Evolutionary conservation across 495 filamentous ascomycete genomes (phyloP), one percentile per base, ranked within the genome.

Genomic region (Massariosphaeria phaeospora): DNA sequence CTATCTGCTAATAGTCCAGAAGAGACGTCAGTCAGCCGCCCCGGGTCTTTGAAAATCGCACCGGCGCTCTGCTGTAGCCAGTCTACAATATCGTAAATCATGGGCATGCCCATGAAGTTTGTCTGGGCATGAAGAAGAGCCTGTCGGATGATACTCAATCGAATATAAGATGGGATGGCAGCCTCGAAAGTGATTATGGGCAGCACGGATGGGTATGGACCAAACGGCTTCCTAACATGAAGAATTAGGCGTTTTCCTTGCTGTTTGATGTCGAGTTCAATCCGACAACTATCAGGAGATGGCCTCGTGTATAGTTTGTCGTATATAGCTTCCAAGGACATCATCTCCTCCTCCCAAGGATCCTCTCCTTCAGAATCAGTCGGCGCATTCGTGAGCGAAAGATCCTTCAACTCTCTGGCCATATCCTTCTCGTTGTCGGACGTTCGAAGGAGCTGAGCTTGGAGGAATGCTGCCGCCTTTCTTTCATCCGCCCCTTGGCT

Each of bases 11-110:
- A 81, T 4, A 81, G 74, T 21, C 75, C 88, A 15, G 83, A 76
- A 8, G 89, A 82, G 26, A 98, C 86, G 44, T 94, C 90, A 29
- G 85, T 76, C 31, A 98, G 76, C 46, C 75, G 82, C 1, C 91
- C 93, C 0, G 93, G 94, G 38, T 81, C 80, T 49, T 89, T 80
- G 34, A 96, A 80, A 45, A 97, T 89, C 3, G 68, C 61, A 31
- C 82, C 79, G 39, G 95, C 78, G 46, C 91, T 80, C 23, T 80
- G 73, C 64, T 97, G 90, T 11, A 96, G 67, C 89, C 91, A 98
- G 69, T 95, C 89, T 13, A 91, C 72, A 24, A 96, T 76, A 47
- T 87, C 86, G 69, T 89, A 98, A 9, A 95, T 78, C 83, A 94
- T 93, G 43, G 85, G 83, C 57, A 91, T 85, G 23, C 91, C 94